These are phyloP conservation scores for Zanthoxylum bungeanum DNA, from an alignment of 345 rosid genomes.

Conservation along the genomic window DNA sequence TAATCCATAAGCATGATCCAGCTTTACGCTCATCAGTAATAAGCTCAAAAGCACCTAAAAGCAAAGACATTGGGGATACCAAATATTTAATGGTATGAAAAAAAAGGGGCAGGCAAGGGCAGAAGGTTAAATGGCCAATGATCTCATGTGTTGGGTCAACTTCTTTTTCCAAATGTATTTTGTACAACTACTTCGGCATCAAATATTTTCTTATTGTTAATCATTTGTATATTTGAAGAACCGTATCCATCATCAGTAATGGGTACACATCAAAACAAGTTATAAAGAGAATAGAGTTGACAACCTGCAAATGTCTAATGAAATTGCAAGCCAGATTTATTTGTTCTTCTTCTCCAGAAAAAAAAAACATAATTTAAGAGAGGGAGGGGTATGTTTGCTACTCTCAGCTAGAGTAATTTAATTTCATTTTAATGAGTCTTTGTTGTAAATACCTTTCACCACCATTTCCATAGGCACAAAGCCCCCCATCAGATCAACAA, in stretches of 20 bases:
- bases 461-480: conserved; percentile 73
- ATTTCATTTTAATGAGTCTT: neutral
- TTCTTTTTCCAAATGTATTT: neutral
- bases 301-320: neutral
- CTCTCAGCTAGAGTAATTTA: neutral
- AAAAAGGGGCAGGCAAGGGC: neutral
- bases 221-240: neutral
- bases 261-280: neutral
- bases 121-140: neutral
- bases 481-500: conserved; percentile 58
- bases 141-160: neutral
- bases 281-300: neutral
- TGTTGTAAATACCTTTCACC: conserved; percentile 53
- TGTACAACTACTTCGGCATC: neutral
- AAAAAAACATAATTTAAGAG: neutral
- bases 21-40: conserved; percentile 76
- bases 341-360: neutral
- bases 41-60: conserved; percentile 85
- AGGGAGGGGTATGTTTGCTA: neutral
- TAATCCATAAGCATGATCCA: conserved; percentile 89
- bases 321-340: neutral
- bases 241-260: neutral
- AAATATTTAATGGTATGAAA: neutral
- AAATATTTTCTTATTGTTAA: neutral
- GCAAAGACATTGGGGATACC: conserved; percentile 9